phyloP scores from a whole-genome alignment of 2,329 filamentous ascomycete genomes.

The Phyllosticta citrichinensis region DNA sequence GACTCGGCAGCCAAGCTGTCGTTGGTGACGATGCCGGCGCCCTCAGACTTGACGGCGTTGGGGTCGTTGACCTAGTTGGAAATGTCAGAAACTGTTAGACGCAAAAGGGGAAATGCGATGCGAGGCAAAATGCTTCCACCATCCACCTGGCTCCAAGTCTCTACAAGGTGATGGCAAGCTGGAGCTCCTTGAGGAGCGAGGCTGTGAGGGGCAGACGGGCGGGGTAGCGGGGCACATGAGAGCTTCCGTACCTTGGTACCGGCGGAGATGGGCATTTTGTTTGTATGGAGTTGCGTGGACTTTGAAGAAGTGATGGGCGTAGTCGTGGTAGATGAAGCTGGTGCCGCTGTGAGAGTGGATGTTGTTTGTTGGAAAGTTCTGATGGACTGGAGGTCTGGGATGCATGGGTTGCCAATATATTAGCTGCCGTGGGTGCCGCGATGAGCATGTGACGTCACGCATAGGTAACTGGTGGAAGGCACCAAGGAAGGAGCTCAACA shows the following conservation, averaged over 20 bases:
- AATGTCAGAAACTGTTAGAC: slow-evolving; percentile 6
- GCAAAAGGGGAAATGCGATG: neutral
- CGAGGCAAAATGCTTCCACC: neutral
- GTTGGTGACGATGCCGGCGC: slow-evolving; percentile 51
- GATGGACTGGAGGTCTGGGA: neutral
- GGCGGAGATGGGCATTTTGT: slow-evolving; percentile 11
- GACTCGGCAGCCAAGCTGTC: slow-evolving; percentile 74
- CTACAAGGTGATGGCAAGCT: neutral
- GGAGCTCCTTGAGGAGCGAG: neutral
- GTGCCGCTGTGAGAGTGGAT: neutral
- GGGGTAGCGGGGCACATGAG: neutral
- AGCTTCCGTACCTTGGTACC: slow-evolving; percentile 13
- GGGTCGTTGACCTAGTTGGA: slow-evolving; percentile 39
- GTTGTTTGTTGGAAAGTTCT: neutral
- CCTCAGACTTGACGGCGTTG: slow-evolving; percentile 43
- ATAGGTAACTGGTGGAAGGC: neutral
- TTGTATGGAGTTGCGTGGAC: neutral
- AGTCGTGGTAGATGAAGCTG: neutral
- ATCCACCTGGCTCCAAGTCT: neutral
- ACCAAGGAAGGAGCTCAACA: neutral
- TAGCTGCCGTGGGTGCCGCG: neutral
- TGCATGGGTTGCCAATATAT: neutral
- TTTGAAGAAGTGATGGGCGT: neutral
- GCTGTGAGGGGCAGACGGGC: neutral
- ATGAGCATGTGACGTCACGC: neutral